phyloP scores from a whole-genome alignment of 2,329 filamentous ascomycete genomes.

The Chrysoporthe cubensis region DNA sequence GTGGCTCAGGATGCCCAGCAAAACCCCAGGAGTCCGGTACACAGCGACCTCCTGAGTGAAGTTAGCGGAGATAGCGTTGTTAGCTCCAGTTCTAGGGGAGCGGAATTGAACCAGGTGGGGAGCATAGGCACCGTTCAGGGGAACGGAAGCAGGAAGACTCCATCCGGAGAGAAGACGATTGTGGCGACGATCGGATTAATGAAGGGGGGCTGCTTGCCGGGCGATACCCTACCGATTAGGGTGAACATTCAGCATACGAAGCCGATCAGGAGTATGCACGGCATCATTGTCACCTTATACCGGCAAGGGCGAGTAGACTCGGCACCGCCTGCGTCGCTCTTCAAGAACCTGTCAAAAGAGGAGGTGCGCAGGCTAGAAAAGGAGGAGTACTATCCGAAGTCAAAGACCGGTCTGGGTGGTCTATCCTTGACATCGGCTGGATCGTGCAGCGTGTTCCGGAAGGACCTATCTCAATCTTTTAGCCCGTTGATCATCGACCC shows the following conservation, averaged over 20 bases:
- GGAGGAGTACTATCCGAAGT: slow-evolving; percentile 86
- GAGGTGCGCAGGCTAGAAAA: slow-evolving; percentile 71
- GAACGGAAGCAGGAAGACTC: slow-evolving; percentile 43
- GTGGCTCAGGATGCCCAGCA: slow-evolving; percentile 40
- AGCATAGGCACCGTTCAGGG: slow-evolving; percentile 50
- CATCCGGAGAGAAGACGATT: slow-evolving; percentile 74
- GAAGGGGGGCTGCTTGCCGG: slow-evolving; percentile 82
- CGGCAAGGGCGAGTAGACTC: slow-evolving; percentile 90
- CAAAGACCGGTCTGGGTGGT: slow-evolving; percentile 82
- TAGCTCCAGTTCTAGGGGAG: slow-evolving; percentile 60
- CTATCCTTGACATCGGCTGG: slow-evolving; percentile 84
- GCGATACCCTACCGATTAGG: slow-evolving; percentile 79
- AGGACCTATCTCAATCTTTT: slow-evolving; percentile 88
- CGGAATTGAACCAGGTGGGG: slow-evolving; percentile 46
- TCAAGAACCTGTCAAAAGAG: slow-evolving; percentile 60
- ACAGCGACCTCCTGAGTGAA: slow-evolving; percentile 66
- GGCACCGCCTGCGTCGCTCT: slow-evolving; percentile 57
- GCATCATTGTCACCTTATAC: slow-evolving; percentile 91
- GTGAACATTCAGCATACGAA: slow-evolving; percentile 88
- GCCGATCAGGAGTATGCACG: slow-evolving; percentile 85
- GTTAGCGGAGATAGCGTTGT: slow-evolving; percentile 71
- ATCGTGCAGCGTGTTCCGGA: slow-evolving; percentile 91
- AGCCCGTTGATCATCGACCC: slow-evolving; percentile 89
- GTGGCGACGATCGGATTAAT: slow-evolving; percentile 83
- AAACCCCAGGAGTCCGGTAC: slow-evolving; percentile 47